These are phyloP conservation scores for Trypanosoma melophagium DNA, from an alignment of 208 protist species.

Conservation along the genomic window DNA sequence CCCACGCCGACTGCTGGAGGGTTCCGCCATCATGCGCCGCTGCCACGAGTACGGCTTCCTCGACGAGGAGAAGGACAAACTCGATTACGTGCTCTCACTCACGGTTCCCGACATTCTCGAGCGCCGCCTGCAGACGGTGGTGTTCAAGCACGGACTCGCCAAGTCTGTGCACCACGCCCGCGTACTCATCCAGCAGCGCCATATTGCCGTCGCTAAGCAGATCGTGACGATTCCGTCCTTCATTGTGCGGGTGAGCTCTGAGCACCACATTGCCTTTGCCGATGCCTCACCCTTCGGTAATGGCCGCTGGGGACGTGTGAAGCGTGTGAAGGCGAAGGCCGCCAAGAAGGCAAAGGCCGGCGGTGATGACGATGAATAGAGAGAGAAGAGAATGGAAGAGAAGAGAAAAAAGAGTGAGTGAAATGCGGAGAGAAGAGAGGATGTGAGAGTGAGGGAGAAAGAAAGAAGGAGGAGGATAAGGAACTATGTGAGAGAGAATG, in stretches of 20 bases:
- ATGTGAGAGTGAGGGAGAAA: background rate
- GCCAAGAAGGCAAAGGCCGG: constrained; percentile 67
- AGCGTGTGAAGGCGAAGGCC: constrained; percentile 88
- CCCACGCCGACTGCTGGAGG: constrained; percentile 96
- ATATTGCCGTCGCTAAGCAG: constrained; percentile 99
- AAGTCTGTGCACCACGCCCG: constrained; percentile 99
- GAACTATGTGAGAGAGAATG: background rate
- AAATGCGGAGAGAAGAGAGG: too few species aligned
- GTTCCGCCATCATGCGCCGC: constrained; percentile 98
- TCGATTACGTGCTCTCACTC: constrained; percentile 99
- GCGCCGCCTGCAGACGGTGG: constrained; percentile 99
- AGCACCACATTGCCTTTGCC: constrained; percentile 99
- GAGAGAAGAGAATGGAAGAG: too few species aligned
- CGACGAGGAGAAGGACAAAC: constrained; percentile 97
- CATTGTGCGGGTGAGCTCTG: constrained; percentile 97
- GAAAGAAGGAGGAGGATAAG: background rate
- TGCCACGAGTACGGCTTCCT: constrained; percentile 98
- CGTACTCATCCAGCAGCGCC: constrained; percentile 98
- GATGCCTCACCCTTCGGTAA: constrained; percentile 95
- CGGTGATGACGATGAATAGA: constrained; percentile 55
- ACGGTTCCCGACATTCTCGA: constrained; percentile 99
- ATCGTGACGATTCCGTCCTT: constrained; percentile 99
- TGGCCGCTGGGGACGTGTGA: constrained; percentile 95
- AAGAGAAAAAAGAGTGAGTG: too few species aligned
- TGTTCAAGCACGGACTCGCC: constrained; percentile 98